Conservation (phyloP, 225 moss, liverwort and hornwort species). For the Pleurozium schreberi region DNA sequence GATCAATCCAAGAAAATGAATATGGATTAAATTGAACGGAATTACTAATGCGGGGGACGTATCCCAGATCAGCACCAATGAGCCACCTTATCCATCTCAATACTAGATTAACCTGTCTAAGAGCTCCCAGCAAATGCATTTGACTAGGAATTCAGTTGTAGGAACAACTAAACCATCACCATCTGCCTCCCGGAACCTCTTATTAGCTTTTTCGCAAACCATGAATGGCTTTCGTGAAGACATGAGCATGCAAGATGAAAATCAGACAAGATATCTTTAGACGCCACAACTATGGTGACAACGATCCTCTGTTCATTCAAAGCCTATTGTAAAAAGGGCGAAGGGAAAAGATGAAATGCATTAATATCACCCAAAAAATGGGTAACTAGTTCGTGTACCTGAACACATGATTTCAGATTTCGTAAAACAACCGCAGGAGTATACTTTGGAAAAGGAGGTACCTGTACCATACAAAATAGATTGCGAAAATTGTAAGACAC, state of each 20-base stretch:
- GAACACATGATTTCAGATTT: slow-evolving; percentile 89
- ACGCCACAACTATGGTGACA: not conserved
- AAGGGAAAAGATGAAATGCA: not conserved
- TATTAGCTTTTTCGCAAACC: not conserved
- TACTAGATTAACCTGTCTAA: not conserved
- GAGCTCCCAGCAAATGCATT: not conserved
- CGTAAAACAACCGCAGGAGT: slow-evolving; percentile 81
- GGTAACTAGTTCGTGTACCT: slow-evolving; percentile 27
- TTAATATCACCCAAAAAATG: not conserved
- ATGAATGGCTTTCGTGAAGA: not conserved
- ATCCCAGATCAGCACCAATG: not conserved
- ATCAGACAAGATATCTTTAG: not conserved
- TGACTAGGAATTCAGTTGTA: not conserved
- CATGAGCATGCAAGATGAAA: not conserved
- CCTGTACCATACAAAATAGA: slow-evolving; percentile 30
- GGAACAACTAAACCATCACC: not conserved
- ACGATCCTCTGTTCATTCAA: not conserved
- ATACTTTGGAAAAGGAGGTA: slow-evolving; percentile 95
- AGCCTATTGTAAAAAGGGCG: not conserved
- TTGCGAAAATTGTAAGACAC: not conserved
- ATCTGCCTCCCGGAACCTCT: not conserved
- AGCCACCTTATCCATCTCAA: not conserved
- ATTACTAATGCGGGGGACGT: not conserved
- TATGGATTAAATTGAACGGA: not conserved
- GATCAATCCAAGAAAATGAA: not conserved